Percentiles rank a stretch among this genome's conserved stretches.
Conservation (phyloP, 305 asterid genomes). For the Coffea humblotiana region DNA sequence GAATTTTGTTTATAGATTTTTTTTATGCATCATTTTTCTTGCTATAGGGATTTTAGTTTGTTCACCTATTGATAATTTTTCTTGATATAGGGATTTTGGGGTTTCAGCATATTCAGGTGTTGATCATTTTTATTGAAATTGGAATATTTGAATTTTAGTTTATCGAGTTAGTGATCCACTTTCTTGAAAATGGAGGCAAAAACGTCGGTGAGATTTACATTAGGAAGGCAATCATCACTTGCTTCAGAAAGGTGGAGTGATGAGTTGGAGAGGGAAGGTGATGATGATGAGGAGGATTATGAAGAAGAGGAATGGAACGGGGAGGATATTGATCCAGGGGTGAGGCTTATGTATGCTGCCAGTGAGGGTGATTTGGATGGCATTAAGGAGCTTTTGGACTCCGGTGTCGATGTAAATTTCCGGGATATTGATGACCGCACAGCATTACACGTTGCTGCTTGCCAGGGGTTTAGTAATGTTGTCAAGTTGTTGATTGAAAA, state of each 20-base stretch:
- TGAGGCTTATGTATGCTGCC: slow-evolving; percentile 76
- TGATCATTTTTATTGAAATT: not conserved
- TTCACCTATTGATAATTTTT: no score
- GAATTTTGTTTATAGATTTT: no score
- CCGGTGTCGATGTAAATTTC: slow-evolving; percentile 75
- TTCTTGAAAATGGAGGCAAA: slow-evolving; percentile 56
- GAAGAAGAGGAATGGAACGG: slow-evolving; percentile 32
- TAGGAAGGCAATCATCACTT: slow-evolving; percentile 88
- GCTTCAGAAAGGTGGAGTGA: slow-evolving; percentile 68
- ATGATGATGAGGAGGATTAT: slow-evolving; percentile 41
- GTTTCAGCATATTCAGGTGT: not conserved
- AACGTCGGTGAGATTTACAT: slow-evolving; percentile 39
- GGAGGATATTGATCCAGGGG: slow-evolving; percentile 66
- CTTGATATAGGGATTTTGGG: not conserved
- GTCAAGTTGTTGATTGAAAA: slow-evolving; percentile 55
- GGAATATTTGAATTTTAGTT: not conserved
- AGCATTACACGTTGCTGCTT: slow-evolving; percentile 88
- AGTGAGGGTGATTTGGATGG: slow-evolving; percentile 88
- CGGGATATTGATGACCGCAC: slow-evolving; percentile 83
- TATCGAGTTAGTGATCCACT: slow-evolving; percentile 8
- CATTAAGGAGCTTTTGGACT: slow-evolving; percentile 63
- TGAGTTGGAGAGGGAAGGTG: slow-evolving; percentile 47
- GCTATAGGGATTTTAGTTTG: no score
- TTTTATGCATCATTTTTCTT: not conserved
- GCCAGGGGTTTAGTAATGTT: slow-evolving; percentile 79